Percentiles rank a stretch among this genome's conserved stretches.
These are phyloP conservation scores for Telopea speciosissima DNA, from an alignment of 177 flowering plant genomes.

Conservation along the genomic window DNA sequence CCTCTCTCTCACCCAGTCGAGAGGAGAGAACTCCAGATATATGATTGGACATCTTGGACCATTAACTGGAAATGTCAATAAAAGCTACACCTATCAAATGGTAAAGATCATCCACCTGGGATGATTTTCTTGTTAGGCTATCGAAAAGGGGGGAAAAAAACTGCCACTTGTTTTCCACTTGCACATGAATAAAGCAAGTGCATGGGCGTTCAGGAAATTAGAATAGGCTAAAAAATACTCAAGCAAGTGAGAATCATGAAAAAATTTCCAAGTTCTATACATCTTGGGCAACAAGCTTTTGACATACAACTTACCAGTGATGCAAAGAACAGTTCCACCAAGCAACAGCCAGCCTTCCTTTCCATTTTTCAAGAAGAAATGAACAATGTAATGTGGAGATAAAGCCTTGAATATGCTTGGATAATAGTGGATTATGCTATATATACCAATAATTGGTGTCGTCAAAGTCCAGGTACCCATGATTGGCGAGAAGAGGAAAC, in stretches of 20 bases:
- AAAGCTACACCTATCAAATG: too few relatives aligned
- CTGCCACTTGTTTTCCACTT: background rate
- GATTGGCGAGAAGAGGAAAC: slow-evolving; percentile 82
- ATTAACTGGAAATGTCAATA: background rate
- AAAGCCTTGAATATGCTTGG: slow-evolving; percentile 72
- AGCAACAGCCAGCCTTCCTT: slow-evolving; percentile 76
- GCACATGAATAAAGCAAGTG: background rate
- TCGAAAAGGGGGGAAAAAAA: too few relatives aligned
- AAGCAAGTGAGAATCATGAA: background rate
- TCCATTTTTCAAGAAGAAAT: slow-evolving; percentile 56
- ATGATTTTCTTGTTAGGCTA: too few relatives aligned
- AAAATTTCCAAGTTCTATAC: background rate
- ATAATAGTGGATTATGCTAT: slow-evolving; percentile 52
- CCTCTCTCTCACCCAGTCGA: too few relatives aligned
- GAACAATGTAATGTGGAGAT: slow-evolving; percentile 66
- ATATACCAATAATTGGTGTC: slow-evolving; percentile 64
- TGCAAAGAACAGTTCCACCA: slow-evolving; percentile 75
- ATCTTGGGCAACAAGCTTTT: background rate
- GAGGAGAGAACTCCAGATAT: too few relatives aligned
- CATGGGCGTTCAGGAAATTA: background rate
- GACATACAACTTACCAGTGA: slow-evolving; percentile 52
- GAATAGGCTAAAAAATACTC: background rate
- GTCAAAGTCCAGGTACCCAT: slow-evolving; percentile 70
- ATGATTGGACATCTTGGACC: background rate
- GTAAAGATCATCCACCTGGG: too few relatives aligned